Base-by-base conservation (phyloP, 768 basidiomycete genomes). In the Sarcodon sp. region DNA sequence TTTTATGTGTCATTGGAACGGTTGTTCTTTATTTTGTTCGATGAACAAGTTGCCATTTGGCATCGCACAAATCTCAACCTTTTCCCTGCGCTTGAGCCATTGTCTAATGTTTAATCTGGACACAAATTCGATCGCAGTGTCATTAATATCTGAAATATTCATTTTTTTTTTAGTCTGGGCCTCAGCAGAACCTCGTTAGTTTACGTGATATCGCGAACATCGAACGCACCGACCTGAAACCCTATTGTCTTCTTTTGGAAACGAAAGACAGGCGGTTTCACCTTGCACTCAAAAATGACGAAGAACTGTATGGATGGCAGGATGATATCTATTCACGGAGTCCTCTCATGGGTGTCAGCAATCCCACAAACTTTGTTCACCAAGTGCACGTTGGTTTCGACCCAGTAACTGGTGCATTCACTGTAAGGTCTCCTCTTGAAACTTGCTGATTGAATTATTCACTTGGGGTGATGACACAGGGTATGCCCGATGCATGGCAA, bases 361-460 rank as follows among this genome's bases (percentile, higher is more conserved):
- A 85, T 55, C 94, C 94, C 0, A 97, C 93, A 7, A 94, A 99
- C 64, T 98, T 99, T 60, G 90, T 97, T 0, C 94, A 99, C 69
- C 92, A 97, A 62, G 92, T 98, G 2, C 94, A 98, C 64, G 94
- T 98, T 49, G 93, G 92, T 3, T 97, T 93, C 57, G 94, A 99
- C 66, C 88, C 92, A 2, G 71, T 87, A 39, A 85, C 86, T 37
- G 94, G 94, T 9, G 90, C 82, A 12, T 99, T 99, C 64, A 97
- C 93, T 12, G 90, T 88, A 57, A 56, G 87, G 35, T n/a, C 48
- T 31, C 45, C 35, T 21, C 37, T 31, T 16, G 21, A 33, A 13
- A 8, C 39, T 10, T 7, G 4, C 34, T 34, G 9, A 43, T 48
- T 11, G 15, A 11, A 31, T 47, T 41, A 10, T 36, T 31, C 47